These are phyloP conservation scores for Backusella mclennaniae DNA, from an alignment of 192 early-diverging fungal species.

Conservation along the genomic window DNA sequence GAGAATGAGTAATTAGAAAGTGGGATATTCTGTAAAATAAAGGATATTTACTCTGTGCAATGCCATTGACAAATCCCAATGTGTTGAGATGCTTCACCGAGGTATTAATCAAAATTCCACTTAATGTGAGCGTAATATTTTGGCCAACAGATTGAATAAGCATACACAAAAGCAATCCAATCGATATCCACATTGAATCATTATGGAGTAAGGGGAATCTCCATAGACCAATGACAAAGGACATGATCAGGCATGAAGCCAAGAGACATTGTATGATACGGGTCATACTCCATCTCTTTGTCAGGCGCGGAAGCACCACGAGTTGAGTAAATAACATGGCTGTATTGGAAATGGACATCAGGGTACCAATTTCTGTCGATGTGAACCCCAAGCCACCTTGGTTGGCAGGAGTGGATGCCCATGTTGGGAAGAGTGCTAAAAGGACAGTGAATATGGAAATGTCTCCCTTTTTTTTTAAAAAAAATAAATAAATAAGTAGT, in stretches of 20 bases:
- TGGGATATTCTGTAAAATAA: too few species aligned
- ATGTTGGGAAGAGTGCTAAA: conserved; percentile 26
- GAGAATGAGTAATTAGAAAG: too few species aligned
- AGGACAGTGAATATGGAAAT: too few species aligned
- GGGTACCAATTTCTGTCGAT: conserved; percentile 47
- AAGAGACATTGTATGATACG: conserved; percentile 38
- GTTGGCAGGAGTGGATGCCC: conserved; percentile 17
- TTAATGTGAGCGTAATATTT: conserved; percentile 38
- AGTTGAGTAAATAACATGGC: conserved; percentile 51
- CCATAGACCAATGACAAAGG: conserved; percentile 15
- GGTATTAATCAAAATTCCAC: conserved; percentile 49
- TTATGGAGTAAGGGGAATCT: background rate
- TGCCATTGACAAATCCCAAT: conserved; percentile 57
- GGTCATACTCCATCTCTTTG: conserved; percentile 43
- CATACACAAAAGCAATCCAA: conserved; percentile 15
- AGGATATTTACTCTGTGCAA: conserved; percentile 38
- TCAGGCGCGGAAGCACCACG: conserved; percentile 40
- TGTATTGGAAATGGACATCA: conserved; percentile 39
- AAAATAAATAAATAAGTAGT: background rate
- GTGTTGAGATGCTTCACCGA: conserved; percentile 36
- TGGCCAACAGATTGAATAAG: conserved; percentile 22
- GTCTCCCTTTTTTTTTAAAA: too few species aligned
- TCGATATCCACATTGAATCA: conserved; percentile 19
- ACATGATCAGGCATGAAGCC: background rate
- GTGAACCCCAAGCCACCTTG: conserved; percentile 54